Evolutionary conservation across 441 rosid species (phyloP), one percentile per base, ranked within the genome.

Genomic region (Viola pubescens): DNA sequence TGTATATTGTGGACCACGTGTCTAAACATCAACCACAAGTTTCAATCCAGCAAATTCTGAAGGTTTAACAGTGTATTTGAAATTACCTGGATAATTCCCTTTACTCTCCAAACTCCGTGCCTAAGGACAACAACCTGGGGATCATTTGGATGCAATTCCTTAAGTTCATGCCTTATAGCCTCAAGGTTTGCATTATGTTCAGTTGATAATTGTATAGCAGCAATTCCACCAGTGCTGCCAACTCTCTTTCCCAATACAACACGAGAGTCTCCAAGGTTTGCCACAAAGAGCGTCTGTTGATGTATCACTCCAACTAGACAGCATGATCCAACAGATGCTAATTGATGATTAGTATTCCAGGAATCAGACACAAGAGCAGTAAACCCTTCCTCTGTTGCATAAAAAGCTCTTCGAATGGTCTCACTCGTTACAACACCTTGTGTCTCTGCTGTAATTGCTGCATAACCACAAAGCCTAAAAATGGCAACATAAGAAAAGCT

Each of bases 31-130:
- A 26, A 58, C 3, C 37, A 14, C 26, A 68, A 38, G 60, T 16
- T 7, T 53, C 48, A 41, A 38, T 52, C 39, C 26, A 54, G 62
- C 9, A 46, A 46, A 60, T 12, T 65, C 16, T 53, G 7, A 56
- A 60, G 58, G 59, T 53, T 14, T 19, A 13, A 43, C 47, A 59
- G 11, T 48, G 64, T 26, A 54, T 26, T 42, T 58, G 66, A 63
- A 72, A 5, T 38, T 59, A 85, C 95, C 95, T 90, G 97, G 70
- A 90, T 90, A 44, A 85, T 79, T 55, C 97, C 94, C 70, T 84
- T 90, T 11, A 90, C 95, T 75, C 89, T 82, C 95, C 97, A 90
- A 68, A 84, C 87, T 54, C 94, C 97, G 71, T 82, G 95, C 73
- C 59, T 90, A 48, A 76, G 82, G 61, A 84, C 84, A 62, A 87